A percentile compares a stretch with the other conserved stretches of the same genome.
phyloP scores from a whole-genome alignment of 352 stramenopile genomes.

The Thraustochytrium striatum region DNA sequence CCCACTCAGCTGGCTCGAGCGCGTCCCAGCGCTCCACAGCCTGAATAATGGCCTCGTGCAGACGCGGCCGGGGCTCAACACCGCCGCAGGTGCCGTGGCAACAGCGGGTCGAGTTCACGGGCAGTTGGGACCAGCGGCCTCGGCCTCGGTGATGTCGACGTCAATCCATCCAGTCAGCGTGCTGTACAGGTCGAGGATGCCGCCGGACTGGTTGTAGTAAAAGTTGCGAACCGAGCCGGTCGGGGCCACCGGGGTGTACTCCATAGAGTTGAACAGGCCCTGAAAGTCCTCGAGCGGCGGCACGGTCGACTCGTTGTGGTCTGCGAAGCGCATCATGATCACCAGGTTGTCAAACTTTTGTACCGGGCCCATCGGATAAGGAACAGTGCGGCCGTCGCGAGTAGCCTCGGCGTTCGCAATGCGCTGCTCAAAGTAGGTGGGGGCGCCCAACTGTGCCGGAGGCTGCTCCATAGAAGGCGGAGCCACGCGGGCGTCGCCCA shows the following conservation, averaged over 20 bases:
- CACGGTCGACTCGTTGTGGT: constrained; percentile 57
- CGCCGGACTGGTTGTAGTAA: constrained; percentile 59
- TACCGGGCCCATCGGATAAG: too few relatives aligned
- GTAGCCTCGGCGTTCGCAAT: too few relatives aligned
- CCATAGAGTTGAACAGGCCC: constrained; percentile 58
- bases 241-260: constrained; percentile 48
- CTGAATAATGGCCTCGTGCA: constrained; percentile 33
- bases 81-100: too few relatives aligned
- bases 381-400: too few relatives aligned
- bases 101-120: too few relatives aligned
- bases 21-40: too few relatives aligned
- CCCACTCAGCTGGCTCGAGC: neutral
- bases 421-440: too few relatives aligned
- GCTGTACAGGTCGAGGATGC: constrained; percentile 56
- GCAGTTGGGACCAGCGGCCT: constrained; percentile 58
- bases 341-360: constrained; percentile 58
- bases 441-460: too few relatives aligned
- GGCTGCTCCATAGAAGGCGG: too few relatives aligned
- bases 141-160: constrained; percentile 55
- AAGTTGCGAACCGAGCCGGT: constrained; percentile 59
- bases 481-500: too few relatives aligned
- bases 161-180: constrained; percentile 59
- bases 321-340: constrained; percentile 57
- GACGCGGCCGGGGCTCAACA: neutral
- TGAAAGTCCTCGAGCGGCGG: constrained; percentile 54